Evolutionary conservation across 306 rosid species (phyloP).

Genomic region (Hippophae rhamnoides): DNA sequence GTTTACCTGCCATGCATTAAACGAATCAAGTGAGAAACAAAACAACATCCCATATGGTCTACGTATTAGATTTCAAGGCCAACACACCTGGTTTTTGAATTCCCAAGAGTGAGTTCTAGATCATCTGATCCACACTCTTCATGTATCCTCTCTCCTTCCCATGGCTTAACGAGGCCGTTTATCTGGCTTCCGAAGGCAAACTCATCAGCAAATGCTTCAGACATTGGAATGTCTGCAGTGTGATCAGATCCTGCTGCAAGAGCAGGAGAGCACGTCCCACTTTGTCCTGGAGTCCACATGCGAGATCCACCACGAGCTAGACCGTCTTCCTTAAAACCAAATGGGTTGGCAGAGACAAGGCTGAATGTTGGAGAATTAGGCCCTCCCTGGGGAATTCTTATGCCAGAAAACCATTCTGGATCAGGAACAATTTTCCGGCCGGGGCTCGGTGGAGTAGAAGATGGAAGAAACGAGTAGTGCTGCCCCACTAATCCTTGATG

Average conservation of each 20-base stretch:
- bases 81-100: slow-evolving; percentile 64
- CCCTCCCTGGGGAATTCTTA: slow-evolving; percentile 55
- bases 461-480: slow-evolving; percentile 50
- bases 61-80: slow-evolving; percentile 2
- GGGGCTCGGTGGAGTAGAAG: slow-evolving; percentile 84
- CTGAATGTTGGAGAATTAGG: slow-evolving; percentile 77
- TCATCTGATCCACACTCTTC: slow-evolving; percentile 76
- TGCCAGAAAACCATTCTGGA: slow-evolving; percentile 70
- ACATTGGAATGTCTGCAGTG: slow-evolving; percentile 69
- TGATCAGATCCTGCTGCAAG: slow-evolving; percentile 65
- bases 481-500: slow-evolving; percentile 44
- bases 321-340: slow-evolving; percentile 68
- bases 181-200: slow-evolving; percentile 74
- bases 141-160: slow-evolving; percentile 85
- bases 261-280: slow-evolving; percentile 89
- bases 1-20: slow-evolving; percentile 30
- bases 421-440: slow-evolving; percentile 48
- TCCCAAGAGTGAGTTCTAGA: slow-evolving; percentile 87
- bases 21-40: slow-evolving; percentile 13
- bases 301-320: slow-evolving; percentile 50
- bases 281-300: slow-evolving; percentile 88
- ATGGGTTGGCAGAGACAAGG: slow-evolving; percentile 67
- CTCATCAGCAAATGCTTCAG: slow-evolving; percentile 62
- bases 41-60: background rate
- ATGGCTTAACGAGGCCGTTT: slow-evolving; percentile 61